Conservation (phyloP, 805 yeast species). For the Saccharomycopsis selenospora region DNA sequence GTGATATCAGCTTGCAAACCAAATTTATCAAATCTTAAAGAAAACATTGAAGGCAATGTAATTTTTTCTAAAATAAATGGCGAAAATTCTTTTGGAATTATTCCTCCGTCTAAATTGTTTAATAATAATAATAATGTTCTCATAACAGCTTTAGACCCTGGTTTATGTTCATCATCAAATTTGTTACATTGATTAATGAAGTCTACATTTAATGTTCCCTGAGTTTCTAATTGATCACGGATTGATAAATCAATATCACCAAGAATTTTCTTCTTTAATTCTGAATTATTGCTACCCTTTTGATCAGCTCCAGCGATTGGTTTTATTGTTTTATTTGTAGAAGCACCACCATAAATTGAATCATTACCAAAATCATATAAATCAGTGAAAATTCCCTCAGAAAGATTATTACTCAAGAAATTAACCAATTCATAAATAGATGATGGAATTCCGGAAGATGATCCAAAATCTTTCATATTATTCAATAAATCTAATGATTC, state of each 20-base stretch:
- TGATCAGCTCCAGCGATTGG: neutral
- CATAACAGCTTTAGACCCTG: constrained; percentile 24
- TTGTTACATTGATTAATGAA: constrained; percentile 16
- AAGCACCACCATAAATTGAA: neutral
- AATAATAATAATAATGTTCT: constrained; percentile 28
- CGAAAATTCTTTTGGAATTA: constrained; percentile 31
- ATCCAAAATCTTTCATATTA: constrained; percentile 17
- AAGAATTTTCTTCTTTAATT: constrained; percentile 8
- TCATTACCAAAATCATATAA: constrained; percentile 6
- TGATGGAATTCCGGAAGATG: constrained; percentile 28
- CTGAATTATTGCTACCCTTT: neutral
- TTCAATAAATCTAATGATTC: constrained; percentile 28
- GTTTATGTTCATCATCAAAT: constrained; percentile 23
- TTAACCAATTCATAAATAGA: constrained; percentile 28
- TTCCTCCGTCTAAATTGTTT: constrained; percentile 34
- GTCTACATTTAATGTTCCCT: constrained; percentile 13
- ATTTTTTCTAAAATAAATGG: constrained; percentile 24
- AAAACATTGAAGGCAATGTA: constrained; percentile 26
- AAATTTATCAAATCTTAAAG: constrained; percentile 26
- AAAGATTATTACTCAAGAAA: constrained; percentile 26
- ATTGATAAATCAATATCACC: constrained; percentile 19
- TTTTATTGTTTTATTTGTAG: neutral
- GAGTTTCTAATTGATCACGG: constrained; percentile 17
- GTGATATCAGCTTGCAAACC: constrained; percentile 27
- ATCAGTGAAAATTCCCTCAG: constrained; percentile 26